These are phyloP conservation scores for Cucurbita maxima DNA, from an alignment of 306 rosid species.

Conservation along the genomic window DNA sequence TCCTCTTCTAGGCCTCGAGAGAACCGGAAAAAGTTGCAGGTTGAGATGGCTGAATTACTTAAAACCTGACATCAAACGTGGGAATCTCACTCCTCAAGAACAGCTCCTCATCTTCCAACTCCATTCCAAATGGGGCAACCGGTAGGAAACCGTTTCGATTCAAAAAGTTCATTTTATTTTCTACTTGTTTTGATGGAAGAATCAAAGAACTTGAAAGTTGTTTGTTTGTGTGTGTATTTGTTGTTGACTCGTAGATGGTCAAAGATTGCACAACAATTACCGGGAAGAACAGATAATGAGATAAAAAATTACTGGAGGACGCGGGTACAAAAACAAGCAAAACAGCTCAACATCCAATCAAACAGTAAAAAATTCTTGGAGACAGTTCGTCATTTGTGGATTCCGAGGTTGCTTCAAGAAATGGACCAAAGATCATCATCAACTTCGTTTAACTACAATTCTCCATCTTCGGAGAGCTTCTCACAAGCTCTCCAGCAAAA, in stretches of 20 bases:
- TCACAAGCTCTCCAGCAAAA: neutral
- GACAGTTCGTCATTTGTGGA: slow-evolving; percentile 62
- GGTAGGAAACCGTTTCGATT: slow-evolving; percentile 15
- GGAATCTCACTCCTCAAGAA: slow-evolving; percentile 83
- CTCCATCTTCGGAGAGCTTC: neutral
- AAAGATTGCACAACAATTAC: slow-evolving; percentile 77
- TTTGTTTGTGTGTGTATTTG: neutral
- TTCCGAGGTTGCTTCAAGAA: slow-evolving; percentile 61
- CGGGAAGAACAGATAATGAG: slow-evolving; percentile 92
- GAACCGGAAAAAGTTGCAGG: slow-evolving; percentile 95
- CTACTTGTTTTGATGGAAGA: too few species aligned
- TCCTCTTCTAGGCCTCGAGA: slow-evolving; percentile 58
- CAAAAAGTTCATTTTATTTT: neutral
- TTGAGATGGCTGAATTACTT: slow-evolving; percentile 87
- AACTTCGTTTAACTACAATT: neutral
- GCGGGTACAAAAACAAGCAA: slow-evolving; percentile 83
- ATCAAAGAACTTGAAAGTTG: neutral
- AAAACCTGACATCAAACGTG: slow-evolving; percentile 90
- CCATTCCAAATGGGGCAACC: slow-evolving; percentile 88
- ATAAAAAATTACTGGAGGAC: slow-evolving; percentile 91
- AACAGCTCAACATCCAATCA: slow-evolving; percentile 67
- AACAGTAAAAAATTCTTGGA: slow-evolving; percentile 67
- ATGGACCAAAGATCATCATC: slow-evolving; percentile 39
- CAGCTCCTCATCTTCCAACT: slow-evolving; percentile 85
- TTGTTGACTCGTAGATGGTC: slow-evolving; percentile 43